phyloP scores from a whole-genome alignment of 225 moss, liverwort and hornwort species.

The Lunularia cruciata region DNA sequence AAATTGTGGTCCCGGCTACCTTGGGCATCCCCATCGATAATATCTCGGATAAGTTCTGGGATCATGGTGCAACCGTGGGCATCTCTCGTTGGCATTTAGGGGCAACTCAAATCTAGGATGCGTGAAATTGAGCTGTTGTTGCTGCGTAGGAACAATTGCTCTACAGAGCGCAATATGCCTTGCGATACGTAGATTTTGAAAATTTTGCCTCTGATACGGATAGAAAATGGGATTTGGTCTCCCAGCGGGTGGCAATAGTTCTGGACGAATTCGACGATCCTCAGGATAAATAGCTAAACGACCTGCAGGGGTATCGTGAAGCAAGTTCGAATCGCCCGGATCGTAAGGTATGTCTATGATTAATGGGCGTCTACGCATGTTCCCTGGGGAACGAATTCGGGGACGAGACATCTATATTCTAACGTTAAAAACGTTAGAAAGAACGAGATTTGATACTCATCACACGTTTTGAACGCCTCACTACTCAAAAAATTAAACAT shows the following conservation, averaged over 20 bases:
- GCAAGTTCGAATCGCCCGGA: slow-evolving; percentile 11
- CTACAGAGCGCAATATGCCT: slow-evolving; percentile 2
- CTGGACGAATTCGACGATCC: slow-evolving; percentile 18
- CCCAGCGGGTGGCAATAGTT: slow-evolving; percentile 14
- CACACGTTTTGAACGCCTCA: too few relatives aligned
- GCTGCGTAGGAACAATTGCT: not conserved
- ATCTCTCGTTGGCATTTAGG: not conserved
- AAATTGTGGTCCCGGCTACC: too few relatives aligned
- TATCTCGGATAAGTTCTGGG: slow-evolving; percentile 8
- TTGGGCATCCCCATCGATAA: slow-evolving; percentile 13
- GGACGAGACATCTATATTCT: too few relatives aligned
- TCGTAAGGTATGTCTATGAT: slow-evolving; percentile 11
- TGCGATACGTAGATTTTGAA: slow-evolving; percentile 6
- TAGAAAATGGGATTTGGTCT: slow-evolving; percentile 13
- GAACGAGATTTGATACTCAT: too few relatives aligned
- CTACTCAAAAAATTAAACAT: too few relatives aligned
- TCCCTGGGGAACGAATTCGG: too few relatives aligned
- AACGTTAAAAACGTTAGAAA: too few relatives aligned
- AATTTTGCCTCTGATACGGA: slow-evolving; percentile 11
- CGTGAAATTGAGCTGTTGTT: not conserved
- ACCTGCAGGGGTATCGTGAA: not conserved
- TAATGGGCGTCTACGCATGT: too few relatives aligned
- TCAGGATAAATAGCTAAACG: slow-evolving; percentile 9
- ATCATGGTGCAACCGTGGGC: not conserved
- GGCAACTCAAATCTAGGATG: slow-evolving; percentile 14